Base-by-base conservation (phyloP, 257 asterid species). In the Scutellaria galericulata region DNA sequence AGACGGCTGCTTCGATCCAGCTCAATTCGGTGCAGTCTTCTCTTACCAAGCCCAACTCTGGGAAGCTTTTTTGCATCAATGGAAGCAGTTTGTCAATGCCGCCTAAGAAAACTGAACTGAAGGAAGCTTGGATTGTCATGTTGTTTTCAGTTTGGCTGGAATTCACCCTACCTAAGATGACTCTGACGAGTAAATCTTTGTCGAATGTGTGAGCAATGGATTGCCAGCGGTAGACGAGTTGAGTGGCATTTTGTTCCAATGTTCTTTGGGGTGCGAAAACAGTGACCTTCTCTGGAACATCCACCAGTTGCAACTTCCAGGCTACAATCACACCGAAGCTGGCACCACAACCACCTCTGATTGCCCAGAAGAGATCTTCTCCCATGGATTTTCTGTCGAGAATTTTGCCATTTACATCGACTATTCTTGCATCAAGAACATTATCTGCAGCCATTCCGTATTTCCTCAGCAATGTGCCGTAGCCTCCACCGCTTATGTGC, bases 241-340 rank as follows among this genome's bases (percentile, higher is more conserved):
- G 47, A 5, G 73, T 71, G 2, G 71, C 75, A 22, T 80, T 80
- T 7, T 70, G 61, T 11, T 74, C 80, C 5, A 55, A 1, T 0
- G 39, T 58, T 13, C 75, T 70, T 2, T 13, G 1, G 42, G 71
- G 9, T 0, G 70, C 4, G 65, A 75, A 76, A 2, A 80, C 20
- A 3, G 78, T 66, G 7, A 75, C 69, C 0, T 12, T 71, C 46
- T 76, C 78, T 0, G 84, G 84, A 24, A 80, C 81, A 12, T 51
- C 47, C 0, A 80, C 81, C 40, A 80, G 40, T 9, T 62, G 41
- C 9, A 76, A 9, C 10, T 80, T 80, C 81, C 78, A 80, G 0
- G 75, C 76, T 0, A 27, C 7, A 1, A 80, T 60, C 1, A 80
- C 81, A 5, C 78, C 84, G 6, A 80, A 79, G 42, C 83, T 78